Base-by-base conservation (phyloP, 495 filamentous ascomycete genomes). In the Aspergillus mulundensis region DNA sequence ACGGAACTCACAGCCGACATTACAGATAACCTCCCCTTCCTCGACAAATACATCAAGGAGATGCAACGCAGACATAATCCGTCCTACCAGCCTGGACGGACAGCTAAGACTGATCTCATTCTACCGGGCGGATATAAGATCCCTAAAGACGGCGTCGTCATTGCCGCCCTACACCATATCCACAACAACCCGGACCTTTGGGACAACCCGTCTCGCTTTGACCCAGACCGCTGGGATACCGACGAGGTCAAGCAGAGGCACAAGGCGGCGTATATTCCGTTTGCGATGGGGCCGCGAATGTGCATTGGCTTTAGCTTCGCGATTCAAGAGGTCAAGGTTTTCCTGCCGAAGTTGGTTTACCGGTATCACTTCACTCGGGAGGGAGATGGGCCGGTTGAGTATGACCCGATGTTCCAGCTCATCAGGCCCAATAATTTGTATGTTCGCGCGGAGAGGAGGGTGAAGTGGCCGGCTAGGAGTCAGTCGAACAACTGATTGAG, bases 281-380 rank as follows among this genome's bases (percentile, higher is more conserved):
- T 85, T 44, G 80, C 74, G 0, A 67, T 71, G 7, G 81, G 81
- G 0, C 66, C 66, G 0, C 63, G 82, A 0, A 70, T 69, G 59
- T 84, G 81, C 60, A 80, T 85, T 53, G 81, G 80, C 0, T 84
- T 83, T 62, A 84, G 82, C 62, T 79, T 84, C 61, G 82, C 81
- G 0, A 58, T 85, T 19, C 65, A 69, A 44, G 79, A 85, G 54
- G 66, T 82, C 55, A 81, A 81, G 67, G 66, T 78, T 0, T 67
- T 82, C 28, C 46, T 85, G 46, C 58, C 71, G 0, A 73, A 82
- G 65, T 56, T 85, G 32, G 65, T 84, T 3, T 83, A 75, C 47
- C 68, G 77, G 15, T 85, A 84, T 55, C 55, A 77, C 47, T 84
- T 80, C 47, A 58, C 56, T 0, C 66, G 70, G 6, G 76, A 77